Evolutionary conservation across 1,284 basidiomycete genomes (phyloP).

Genomic region (Leccinum insigne): DNA sequence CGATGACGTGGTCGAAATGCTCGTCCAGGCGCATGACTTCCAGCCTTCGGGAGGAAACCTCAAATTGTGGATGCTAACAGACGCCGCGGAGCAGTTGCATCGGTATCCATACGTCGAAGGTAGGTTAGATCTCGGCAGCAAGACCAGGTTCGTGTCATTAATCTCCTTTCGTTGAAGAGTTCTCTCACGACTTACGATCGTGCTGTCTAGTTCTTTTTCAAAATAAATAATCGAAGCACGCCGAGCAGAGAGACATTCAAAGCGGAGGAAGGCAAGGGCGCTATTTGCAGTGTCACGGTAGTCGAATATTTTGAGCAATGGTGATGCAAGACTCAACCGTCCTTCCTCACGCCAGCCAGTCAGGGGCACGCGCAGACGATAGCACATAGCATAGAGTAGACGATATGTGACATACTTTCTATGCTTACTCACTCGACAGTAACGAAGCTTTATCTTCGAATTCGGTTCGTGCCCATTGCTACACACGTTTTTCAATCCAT

Average conservation of each 20-base stretch:
- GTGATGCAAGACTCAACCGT: constrained; percentile 1
- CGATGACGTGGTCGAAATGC: constrained; percentile 38
- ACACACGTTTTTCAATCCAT: constrained; percentile 33
- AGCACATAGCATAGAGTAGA: constrained; percentile 39
- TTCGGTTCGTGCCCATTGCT: constrained; percentile 9
- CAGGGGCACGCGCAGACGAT: constrained; percentile 7
- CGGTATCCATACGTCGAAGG: constrained; percentile 25
- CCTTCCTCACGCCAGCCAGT: too few relatives aligned
- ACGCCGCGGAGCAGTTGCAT: constrained; percentile 33
- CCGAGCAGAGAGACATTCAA: constrained; percentile 8
- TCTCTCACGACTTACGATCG: background rate
- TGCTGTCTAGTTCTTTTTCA: constrained; percentile 24
- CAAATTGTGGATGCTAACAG: constrained; percentile 39
- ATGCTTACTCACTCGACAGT: too few relatives aligned
- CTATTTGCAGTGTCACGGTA: constrained; percentile 15
- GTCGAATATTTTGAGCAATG: constrained; percentile 14
- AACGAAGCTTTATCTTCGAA: too few relatives aligned
- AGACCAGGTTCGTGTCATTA: constrained; percentile 35
- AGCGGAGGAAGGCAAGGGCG: constrained; percentile 3
- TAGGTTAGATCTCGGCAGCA: constrained; percentile 32
- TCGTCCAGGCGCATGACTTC: constrained; percentile 39
- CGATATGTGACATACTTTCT: constrained; percentile 34
- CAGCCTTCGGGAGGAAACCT: constrained; percentile 37
- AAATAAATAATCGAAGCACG: background rate
- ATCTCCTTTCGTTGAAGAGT: background rate